Percentiles rank a stretch among this genome's conserved stretches.
Evolutionary conservation across 1,284 basidiomycete species (phyloP).

Genomic region (Lentinula novae-zelandiae): DNA sequence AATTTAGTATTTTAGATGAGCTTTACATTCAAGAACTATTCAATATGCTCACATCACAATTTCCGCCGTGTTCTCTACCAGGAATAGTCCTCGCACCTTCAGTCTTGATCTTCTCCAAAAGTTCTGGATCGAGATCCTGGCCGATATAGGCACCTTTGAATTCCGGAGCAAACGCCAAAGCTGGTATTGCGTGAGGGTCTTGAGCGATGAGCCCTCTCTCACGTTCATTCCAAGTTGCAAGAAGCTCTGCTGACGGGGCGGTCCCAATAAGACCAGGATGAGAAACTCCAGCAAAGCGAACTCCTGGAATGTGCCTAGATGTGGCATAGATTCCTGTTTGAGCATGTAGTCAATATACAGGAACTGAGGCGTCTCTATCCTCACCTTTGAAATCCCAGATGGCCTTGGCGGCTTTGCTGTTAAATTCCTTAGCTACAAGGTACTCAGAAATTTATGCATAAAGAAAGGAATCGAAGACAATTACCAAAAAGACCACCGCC

Average conservation of each 20-base stretch:
- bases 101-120: conserved; percentile 51
- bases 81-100: conserved; percentile 78
- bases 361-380: not conserved
- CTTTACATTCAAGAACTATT: not conserved
- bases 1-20: not conserved
- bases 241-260: conserved; percentile 68
- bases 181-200: conserved; percentile 50
- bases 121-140: conserved; percentile 47
- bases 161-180: conserved; percentile 67
- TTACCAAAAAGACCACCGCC: conserved; percentile 74
- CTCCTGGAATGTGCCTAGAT: conserved; percentile 74
- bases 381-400: conserved; percentile 76
- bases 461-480: conserved; percentile 1
- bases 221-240: conserved; percentile 72
- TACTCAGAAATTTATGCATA: not conserved
- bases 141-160: conserved; percentile 66
- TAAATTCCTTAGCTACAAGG: conserved; percentile 56
- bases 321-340: conserved; percentile 54
- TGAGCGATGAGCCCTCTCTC: conserved; percentile 65
- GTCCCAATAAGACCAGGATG: conserved; percentile 78
- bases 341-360: not conserved
- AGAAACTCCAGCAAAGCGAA: conserved; percentile 74
- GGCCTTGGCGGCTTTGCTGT: conserved; percentile 69
- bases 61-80: conserved; percentile 79
- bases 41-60: conserved; percentile 58